Percentiles rank a stretch among this genome's conserved stretches.
Evolutionary conservation across 352 stramenopile genomes (phyloP).

Genomic region (Globisporangium radiosum): DNA sequence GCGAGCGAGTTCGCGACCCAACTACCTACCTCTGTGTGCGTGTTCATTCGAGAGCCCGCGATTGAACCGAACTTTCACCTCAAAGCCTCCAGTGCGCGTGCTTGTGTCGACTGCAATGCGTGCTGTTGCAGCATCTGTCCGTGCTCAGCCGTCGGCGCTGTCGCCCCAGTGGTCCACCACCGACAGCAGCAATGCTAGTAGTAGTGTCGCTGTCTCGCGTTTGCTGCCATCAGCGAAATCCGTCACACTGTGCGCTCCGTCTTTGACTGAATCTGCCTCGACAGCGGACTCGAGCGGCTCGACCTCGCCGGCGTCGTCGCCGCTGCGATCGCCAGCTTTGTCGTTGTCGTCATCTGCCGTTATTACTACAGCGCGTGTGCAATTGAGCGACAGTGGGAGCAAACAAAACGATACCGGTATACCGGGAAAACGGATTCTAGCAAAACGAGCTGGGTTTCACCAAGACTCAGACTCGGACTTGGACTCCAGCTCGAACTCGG

Average conservation of each 20-base stretch:
- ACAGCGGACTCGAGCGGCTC: slow-evolving; percentile 9
- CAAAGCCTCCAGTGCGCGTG: not conserved
- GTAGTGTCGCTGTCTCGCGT: no score
- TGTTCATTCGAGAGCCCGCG: no score
- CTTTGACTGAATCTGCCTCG: slow-evolving; percentile 4
- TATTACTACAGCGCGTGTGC: not conserved
- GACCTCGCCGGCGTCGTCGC: slow-evolving; percentile 2
- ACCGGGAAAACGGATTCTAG: slow-evolving; percentile 23
- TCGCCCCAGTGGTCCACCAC: not conserved
- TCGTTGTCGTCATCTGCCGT: not conserved
- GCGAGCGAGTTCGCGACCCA: no score
- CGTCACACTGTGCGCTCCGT: no score
- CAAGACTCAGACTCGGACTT: slow-evolving; percentile 11
- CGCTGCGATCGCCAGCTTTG: slow-evolving; percentile 2
- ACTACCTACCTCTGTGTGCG: no score
- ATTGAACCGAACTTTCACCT: not conserved
- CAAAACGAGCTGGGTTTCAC: slow-evolving; percentile 28
- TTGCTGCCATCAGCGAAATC: no score
- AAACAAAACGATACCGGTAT: slow-evolving; percentile 2
- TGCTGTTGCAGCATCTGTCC: no score
- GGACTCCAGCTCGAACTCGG: not conserved
- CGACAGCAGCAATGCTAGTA: no score
- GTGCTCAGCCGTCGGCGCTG: not conserved
- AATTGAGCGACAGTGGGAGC: slow-evolving; percentile 2
- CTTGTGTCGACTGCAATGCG: not conserved